Conservation (phyloP, 83 land plant genomes). For the Isoetes engelmannii region DNA sequence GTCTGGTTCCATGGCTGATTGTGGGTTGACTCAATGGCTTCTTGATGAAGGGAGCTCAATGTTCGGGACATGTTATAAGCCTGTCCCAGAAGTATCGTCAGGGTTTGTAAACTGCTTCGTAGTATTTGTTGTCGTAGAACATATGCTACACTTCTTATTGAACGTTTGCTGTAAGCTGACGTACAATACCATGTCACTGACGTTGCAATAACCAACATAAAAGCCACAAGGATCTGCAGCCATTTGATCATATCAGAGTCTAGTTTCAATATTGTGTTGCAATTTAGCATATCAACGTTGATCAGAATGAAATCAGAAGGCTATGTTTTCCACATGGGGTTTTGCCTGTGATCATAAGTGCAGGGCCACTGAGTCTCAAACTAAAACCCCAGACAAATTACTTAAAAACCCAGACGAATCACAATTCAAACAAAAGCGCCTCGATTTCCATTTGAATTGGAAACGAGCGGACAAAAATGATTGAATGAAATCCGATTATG, state of each 20-base stretch:
- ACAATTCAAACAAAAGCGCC: too few relatives aligned
- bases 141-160: constrained; percentile 1
- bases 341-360: not conserved
- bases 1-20: not conserved
- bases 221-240: constrained; percentile 2
- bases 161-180: constrained; percentile 2
- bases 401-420: not conserved
- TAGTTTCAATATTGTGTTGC: too few relatives aligned
- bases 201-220: constrained; percentile 3
- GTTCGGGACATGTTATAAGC: constrained; percentile 11
- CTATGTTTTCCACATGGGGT: not conserved
- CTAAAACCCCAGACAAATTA: not conserved
- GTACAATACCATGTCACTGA: constrained; percentile 12
- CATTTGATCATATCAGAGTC: too few relatives aligned
- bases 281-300: too few relatives aligned
- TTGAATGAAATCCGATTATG: too few relatives aligned
- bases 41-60: constrained; percentile 12
- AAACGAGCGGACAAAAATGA: too few relatives aligned
- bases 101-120: constrained; percentile 10
- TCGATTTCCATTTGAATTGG: too few relatives aligned
- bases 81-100: constrained; percentile 8
- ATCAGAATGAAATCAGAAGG: not conserved
- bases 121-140: constrained; percentile 1
- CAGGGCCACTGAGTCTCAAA: not conserved
- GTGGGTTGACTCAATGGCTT: not conserved